Evolutionary conservation across 352 stramenopile genomes (phyloP).

Genomic region (Globisporangium echinulatum): DNA sequence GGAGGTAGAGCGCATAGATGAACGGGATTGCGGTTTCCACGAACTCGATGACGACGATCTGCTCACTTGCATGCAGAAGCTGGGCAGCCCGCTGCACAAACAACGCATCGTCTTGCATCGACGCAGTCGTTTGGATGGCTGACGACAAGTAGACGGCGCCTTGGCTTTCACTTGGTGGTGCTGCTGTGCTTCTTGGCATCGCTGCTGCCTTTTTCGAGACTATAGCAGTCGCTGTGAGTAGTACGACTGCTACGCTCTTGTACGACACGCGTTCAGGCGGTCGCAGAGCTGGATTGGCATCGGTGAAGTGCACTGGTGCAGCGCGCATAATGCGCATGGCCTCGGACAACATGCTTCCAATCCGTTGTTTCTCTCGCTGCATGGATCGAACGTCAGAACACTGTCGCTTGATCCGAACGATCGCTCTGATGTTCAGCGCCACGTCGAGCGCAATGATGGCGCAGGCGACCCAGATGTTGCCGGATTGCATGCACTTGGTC

Average conservation of each 20-base stretch:
- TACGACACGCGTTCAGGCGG: background rate
- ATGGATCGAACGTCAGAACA: background rate
- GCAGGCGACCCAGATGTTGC: conserved; percentile 13
- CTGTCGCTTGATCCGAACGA: background rate
- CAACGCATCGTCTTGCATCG: background rate
- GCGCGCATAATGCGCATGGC: background rate
- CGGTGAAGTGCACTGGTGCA: background rate
- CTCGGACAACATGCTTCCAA: background rate
- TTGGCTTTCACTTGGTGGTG: background rate
- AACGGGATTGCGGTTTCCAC: conserved; percentile 27
- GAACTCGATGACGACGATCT: conserved; percentile 20
- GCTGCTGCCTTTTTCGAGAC: background rate
- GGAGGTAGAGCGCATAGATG: conserved; percentile 20
- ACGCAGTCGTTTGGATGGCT: background rate
- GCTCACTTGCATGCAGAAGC: conserved; percentile 2
- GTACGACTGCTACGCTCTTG: background rate
- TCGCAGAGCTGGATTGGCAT: background rate
- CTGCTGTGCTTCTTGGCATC: background rate
- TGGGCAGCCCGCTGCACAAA: background rate
- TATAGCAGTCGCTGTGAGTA: background rate
- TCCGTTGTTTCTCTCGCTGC: background rate
- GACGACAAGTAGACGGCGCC: too few relatives aligned
- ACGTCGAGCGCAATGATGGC: conserved; percentile 4
- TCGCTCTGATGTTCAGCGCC: background rate
- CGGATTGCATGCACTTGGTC: conserved; percentile 20